Evolutionary conservation across 1,284 basidiomycete genomes (phyloP).

Genomic region (Irpex sp.): DNA sequence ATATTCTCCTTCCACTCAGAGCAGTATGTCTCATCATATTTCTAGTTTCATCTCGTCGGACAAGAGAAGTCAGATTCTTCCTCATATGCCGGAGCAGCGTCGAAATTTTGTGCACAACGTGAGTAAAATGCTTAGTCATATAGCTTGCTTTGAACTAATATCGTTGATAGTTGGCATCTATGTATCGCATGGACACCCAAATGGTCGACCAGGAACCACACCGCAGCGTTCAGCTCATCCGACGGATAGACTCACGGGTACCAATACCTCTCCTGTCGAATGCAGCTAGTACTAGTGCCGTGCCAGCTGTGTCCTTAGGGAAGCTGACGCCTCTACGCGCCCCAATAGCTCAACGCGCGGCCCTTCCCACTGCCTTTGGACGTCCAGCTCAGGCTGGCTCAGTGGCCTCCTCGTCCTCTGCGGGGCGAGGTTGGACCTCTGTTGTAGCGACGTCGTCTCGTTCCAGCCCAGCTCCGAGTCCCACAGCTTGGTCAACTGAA

Average conservation of each 20-base stretch:
- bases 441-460: slow-evolving; percentile 25
- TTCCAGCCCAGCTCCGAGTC: slow-evolving; percentile 19
- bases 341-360: slow-evolving; percentile 17
- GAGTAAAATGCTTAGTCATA: slow-evolving; percentile 17
- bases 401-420: slow-evolving; percentile 10
- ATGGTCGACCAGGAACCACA: slow-evolving; percentile 86
- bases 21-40: too few relatives aligned
- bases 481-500: slow-evolving; percentile 13
- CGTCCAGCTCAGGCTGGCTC: slow-evolving; percentile 15
- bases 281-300: slow-evolving; percentile 15
- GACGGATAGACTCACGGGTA: slow-evolving; percentile 76
- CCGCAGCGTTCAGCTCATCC: slow-evolving; percentile 73
- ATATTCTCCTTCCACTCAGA: too few relatives aligned
- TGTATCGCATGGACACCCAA: slow-evolving; percentile 79
- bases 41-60: slow-evolving; percentile 65
- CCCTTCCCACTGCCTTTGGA: slow-evolving; percentile 7
- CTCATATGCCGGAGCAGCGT: slow-evolving; percentile 76
- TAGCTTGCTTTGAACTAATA: background rate
- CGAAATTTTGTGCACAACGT: slow-evolving; percentile 79
- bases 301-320: slow-evolving; percentile 39
- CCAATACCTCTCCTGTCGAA: slow-evolving; percentile 67
- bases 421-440: slow-evolving; percentile 35
- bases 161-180: slow-evolving; percentile 52
- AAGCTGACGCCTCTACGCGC: slow-evolving; percentile 54
- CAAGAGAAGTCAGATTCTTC: slow-evolving; percentile 70